Evolutionary conservation across 148 eudicot genomes (phyloP).

Genomic region (Cornus florida): DNA sequence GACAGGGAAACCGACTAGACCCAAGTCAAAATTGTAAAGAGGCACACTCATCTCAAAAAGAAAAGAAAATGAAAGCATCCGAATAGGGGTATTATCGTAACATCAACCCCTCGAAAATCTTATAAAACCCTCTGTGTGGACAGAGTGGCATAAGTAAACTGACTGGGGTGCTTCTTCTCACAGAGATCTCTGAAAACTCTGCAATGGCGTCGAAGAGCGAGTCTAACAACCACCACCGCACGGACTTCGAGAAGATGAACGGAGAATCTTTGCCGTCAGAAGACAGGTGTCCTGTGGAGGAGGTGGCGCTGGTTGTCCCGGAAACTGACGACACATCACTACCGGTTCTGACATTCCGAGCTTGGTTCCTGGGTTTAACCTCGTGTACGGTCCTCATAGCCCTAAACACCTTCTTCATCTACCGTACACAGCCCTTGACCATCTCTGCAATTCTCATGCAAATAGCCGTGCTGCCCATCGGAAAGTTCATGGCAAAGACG

Average conservation of each 20-base stretch:
- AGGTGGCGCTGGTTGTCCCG: conserved; percentile 93
- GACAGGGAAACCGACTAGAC: too few species aligned
- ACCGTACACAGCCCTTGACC: conserved; percentile 78
- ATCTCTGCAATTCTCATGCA: conserved; percentile 93
- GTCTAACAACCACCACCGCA: neutral
- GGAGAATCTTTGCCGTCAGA: neutral
- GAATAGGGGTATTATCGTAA: neutral
- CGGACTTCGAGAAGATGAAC: neutral
- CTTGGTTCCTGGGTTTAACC: conserved; percentile 71
- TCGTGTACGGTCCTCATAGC: conserved; percentile 75
- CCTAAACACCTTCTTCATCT: conserved; percentile 91
- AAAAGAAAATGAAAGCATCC: neutral
- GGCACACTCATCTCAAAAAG: neutral
- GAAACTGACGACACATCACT: conserved; percentile 88
- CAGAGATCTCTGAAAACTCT: neutral
- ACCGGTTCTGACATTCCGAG: conserved; percentile 88
- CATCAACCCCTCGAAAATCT: neutral
- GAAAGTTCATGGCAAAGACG: conserved; percentile 74
- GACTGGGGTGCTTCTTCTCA: neutral
- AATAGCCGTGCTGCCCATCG: conserved; percentile 70
- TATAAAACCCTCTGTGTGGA: neutral
- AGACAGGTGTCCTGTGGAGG: conserved; percentile 67
- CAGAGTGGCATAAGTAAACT: too few species aligned
- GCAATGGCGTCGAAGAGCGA: conserved; percentile 2
- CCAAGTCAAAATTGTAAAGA: too few species aligned